A percentile compares a stretch with the other conserved stretches of the same genome.
phyloP scores from a whole-genome alignment of 805 yeast species.

The Candida ponderosae region DNA sequence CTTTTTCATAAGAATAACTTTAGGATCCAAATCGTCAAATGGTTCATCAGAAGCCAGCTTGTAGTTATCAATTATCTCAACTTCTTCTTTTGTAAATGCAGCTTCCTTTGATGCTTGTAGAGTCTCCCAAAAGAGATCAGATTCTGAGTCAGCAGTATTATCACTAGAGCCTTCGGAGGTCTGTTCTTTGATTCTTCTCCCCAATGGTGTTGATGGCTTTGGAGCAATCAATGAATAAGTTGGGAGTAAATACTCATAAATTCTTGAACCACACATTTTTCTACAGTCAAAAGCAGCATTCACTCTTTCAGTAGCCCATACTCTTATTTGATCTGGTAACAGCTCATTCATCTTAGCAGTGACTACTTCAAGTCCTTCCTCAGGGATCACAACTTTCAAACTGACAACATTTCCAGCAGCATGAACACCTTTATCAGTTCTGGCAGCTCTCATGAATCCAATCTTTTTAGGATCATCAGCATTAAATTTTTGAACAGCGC shows the following conservation, averaged over 20 bases:
- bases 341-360: constrained; percentile 62
- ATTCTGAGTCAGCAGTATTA: constrained; percentile 58
- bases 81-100: constrained; percentile 19
- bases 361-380: constrained; percentile 42
- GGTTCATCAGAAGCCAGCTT: constrained; percentile 29
- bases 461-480: constrained; percentile 82
- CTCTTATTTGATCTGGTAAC: constrained; percentile 79
- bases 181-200: constrained; percentile 48
- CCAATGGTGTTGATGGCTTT: constrained; percentile 65
- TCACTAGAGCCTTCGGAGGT: constrained; percentile 49
- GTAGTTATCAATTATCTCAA: constrained; percentile 18
- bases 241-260: constrained; percentile 91
- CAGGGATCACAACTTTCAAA: constrained; percentile 77
- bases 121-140: constrained; percentile 63
- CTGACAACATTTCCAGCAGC: constrained; percentile 94
- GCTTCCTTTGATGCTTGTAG: constrained; percentile 32
- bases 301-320: constrained; percentile 89
- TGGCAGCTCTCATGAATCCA: constrained; percentile 81
- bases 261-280: constrained; percentile 90
- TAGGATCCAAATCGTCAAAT: constrained; percentile 30
- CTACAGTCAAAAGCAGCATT: constrained; percentile 92
- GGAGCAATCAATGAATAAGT: constrained; percentile 89
- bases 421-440: constrained; percentile 95
- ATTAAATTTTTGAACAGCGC: constrained; percentile 82
- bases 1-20: constrained; percentile 33